Evolutionary conservation across 2,329 filamentous ascomycete species (phyloP).

Genomic region (Colletotrichum melonis): DNA sequence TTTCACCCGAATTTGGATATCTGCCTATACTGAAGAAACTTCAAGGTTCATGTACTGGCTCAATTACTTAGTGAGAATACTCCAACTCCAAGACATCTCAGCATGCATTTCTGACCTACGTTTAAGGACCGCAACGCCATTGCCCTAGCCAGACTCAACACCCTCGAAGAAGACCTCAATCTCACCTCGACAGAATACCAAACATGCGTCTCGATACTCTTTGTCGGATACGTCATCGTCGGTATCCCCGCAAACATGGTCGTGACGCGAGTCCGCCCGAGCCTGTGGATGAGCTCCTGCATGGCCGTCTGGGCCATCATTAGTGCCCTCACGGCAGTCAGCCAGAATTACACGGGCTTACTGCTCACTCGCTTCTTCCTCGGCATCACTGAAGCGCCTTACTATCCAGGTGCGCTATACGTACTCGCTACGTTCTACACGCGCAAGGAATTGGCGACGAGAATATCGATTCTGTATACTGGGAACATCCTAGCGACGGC

Average conservation of each 20-base stretch:
- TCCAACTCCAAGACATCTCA: too few species aligned
- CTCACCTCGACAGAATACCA: conserved; percentile 48
- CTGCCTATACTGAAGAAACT: background rate
- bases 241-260: conserved; percentile 42
- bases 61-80: conserved; percentile 17
- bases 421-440: conserved; percentile 46
- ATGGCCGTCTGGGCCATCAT: conserved; percentile 42
- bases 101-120: background rate
- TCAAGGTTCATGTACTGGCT: conserved; percentile 48
- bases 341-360: conserved; percentile 41
- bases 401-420: conserved; percentile 44
- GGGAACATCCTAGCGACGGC: conserved; percentile 41
- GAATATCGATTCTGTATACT: conserved; percentile 44
- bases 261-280: conserved; percentile 27
- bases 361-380: conserved; percentile 42
- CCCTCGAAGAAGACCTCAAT: conserved; percentile 62
- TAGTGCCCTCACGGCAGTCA: conserved; percentile 42
- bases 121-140: conserved; percentile 61
- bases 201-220: conserved; percentile 31
- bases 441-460: conserved; percentile 42
- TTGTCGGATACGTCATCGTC: conserved; percentile 42
- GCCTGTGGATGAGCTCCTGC: conserved; percentile 28
- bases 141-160: conserved; percentile 65
- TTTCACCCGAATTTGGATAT: conserved; percentile 44
- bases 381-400: conserved; percentile 44